A percentile compares a stretch with the other conserved stretches of the same genome.
phyloP scores from a whole-genome alignment of 148 eudicot species.

The Vaccinium macrocarpon region DNA sequence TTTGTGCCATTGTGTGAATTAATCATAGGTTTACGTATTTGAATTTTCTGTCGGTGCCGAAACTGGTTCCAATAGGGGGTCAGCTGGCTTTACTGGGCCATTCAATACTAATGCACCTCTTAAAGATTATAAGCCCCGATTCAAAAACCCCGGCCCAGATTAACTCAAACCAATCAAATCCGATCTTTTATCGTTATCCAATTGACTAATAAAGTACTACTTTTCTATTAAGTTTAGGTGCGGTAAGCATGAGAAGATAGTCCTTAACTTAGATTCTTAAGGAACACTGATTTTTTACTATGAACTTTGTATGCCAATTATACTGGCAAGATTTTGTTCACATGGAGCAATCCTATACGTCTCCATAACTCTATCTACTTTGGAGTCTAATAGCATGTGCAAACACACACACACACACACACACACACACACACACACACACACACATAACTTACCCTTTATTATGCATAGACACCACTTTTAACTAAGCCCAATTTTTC shows the following conservation, averaged over 20 bases:
- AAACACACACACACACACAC: no score
- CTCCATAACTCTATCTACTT: not conserved
- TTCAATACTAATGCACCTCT: not conserved
- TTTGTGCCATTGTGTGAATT: not conserved
- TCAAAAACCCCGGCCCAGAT: not conserved
- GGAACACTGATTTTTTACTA: not conserved
- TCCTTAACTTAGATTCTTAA: not conserved
- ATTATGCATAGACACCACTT: not conserved
- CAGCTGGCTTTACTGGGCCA: not conserved
- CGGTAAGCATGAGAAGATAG: not conserved
- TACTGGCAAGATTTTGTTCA: constrained; percentile 11
- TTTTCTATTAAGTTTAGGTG: no score
- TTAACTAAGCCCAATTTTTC: no score
- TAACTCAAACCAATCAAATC: not conserved
- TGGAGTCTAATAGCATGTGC: no score
- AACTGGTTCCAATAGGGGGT: not conserved
- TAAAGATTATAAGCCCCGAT: not conserved
- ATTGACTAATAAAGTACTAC: not conserved
- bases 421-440: no score
- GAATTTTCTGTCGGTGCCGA: not conserved
- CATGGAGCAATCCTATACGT: not conserved
- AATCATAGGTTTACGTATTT: not conserved
- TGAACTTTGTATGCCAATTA: not conserved
- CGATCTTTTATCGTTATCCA: not conserved
- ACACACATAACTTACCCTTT: not conserved